phyloP scores from a whole-genome alignment of 768 basidiomycete species.

The Boletus subparvulus region DNA sequence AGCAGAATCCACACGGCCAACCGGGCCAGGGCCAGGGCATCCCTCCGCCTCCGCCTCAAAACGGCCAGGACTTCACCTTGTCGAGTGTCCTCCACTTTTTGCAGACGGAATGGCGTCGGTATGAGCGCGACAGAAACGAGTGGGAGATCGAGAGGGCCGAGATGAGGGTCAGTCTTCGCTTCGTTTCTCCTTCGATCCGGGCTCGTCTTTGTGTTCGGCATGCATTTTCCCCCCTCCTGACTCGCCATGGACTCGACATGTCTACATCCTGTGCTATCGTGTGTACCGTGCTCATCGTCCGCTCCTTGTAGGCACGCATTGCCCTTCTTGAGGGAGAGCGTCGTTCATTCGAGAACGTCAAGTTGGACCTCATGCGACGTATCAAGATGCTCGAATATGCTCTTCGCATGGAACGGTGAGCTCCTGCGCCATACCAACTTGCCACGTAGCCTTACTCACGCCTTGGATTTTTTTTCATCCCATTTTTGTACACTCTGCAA shows the following conservation, averaged over 20 bases:
- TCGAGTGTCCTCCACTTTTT: slow-evolving; percentile 95
- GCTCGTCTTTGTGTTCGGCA: background rate
- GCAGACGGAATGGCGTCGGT: slow-evolving; percentile 96
- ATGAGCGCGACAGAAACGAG: slow-evolving; percentile 98
- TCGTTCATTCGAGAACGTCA: slow-evolving; percentile 94
- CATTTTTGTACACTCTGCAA: slow-evolving; percentile 21
- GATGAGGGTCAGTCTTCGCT: slow-evolving; percentile 76
- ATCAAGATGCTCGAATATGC: slow-evolving; percentile 99
- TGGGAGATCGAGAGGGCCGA: slow-evolving; percentile 99
- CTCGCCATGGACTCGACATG: background rate
- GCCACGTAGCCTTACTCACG: slow-evolving; percentile 4
- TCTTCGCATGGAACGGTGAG: slow-evolving; percentile 90
- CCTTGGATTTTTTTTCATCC: slow-evolving; percentile 31
- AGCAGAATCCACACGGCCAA: slow-evolving; percentile 55
- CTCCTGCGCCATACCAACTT: slow-evolving; percentile 13
- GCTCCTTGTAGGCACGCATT: slow-evolving; percentile 74
- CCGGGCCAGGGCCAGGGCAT: slow-evolving; percentile 54
- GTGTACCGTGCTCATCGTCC: slow-evolving; percentile 15
- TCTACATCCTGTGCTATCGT: background rate
- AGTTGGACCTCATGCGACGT: slow-evolving; percentile 91
- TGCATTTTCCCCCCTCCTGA: background rate
- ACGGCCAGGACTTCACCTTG: slow-evolving; percentile 89
- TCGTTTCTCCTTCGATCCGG: background rate
- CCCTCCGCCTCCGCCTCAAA: slow-evolving; percentile 77
- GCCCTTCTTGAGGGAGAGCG: slow-evolving; percentile 96